A percentile compares a stretch with the other conserved stretches of the same genome.
These are phyloP conservation scores for Chytriomyces hyalinus DNA, from an alignment of 192 early-diverging fungal genomes.

Conservation along the genomic window DNA sequence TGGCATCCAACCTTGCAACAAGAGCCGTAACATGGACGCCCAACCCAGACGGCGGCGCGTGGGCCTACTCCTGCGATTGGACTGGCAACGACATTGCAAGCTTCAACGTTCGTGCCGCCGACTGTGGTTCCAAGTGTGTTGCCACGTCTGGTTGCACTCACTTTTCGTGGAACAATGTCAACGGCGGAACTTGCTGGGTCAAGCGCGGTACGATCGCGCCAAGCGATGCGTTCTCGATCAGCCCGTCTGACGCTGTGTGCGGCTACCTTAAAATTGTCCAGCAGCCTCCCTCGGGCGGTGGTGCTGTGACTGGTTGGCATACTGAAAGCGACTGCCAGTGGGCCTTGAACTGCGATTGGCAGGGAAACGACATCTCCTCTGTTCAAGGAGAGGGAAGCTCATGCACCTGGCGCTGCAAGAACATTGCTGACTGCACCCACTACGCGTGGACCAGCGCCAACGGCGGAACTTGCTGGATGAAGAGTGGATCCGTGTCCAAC, in stretches of 20 bases:
- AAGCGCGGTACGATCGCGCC: neutral
- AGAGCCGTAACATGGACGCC: no score
- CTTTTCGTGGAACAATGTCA: constrained; percentile 23
- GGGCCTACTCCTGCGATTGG: constrained; percentile 1
- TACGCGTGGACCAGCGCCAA: constrained; percentile 22
- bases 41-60: neutral
- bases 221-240: neutral
- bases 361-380: neutral
- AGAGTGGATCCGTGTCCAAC: neutral
- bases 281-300: neutral
- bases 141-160: constrained; percentile 23
- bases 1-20: no score
- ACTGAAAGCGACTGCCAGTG: neutral
- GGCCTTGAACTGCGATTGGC: neutral
- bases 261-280: neutral
- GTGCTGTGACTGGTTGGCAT: neutral
- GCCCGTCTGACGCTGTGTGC: neutral
- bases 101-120: neutral
- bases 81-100: neutral
- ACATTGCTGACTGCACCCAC: constrained; percentile 22
- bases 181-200: constrained; percentile 35
- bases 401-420: constrained; percentile 4
- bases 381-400: neutral
- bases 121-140: constrained; percentile 1
- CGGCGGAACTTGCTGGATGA: constrained; percentile 39